Base-by-base conservation (phyloP, 345 rosid species). In the Hibiscus tridactylites region DNA sequence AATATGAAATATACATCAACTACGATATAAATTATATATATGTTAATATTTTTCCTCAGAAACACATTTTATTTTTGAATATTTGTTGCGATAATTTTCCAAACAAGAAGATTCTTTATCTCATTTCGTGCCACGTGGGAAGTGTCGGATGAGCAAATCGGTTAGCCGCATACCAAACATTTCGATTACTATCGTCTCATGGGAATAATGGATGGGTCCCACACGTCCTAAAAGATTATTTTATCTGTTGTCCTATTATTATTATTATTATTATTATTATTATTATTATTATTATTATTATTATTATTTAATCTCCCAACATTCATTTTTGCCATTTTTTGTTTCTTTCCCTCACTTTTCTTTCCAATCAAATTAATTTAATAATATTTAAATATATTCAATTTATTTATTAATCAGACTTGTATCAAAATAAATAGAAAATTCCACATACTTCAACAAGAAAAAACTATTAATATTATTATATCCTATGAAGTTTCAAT, bases 121-220 rank as follows among this genome's bases (percentile, higher is more conserved):
- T 56, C 17, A n/a, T 52, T 6, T 15, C 56, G 54, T 50, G 16
- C 54, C 16, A 12, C 19, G 33, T 9, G 12, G 16, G 31, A 5
- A 53, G 5, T 3, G 33, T n/a, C 42, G 49, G 31, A 29, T 5
- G 37, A 72, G 61, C 54, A 10, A 2, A 39, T 65, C 42, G 9
- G 42, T 37, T 7, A 9, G 42, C 42, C 42, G 42, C 42, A 37
- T 37, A 6, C 42, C 42, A 7, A 7, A 37, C 42, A 37, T 37
- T 46, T 49, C 16, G 53, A n/a, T 3, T 9, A 24, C 31, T 8
- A 3, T 57, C 26, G 9, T n/a, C 59, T 24, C 13, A 57, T 10
- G 28, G 7, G 9, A 35, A 11, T 26, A 53, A 16, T 21, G 1
- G 19, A 16, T 29, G 68, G 83, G 78, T 2, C 77, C 80, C 80